Evolutionary conservation across 2,329 filamentous ascomycete genomes (phyloP).

Genomic region (Hymenoscyphus infarciens): DNA sequence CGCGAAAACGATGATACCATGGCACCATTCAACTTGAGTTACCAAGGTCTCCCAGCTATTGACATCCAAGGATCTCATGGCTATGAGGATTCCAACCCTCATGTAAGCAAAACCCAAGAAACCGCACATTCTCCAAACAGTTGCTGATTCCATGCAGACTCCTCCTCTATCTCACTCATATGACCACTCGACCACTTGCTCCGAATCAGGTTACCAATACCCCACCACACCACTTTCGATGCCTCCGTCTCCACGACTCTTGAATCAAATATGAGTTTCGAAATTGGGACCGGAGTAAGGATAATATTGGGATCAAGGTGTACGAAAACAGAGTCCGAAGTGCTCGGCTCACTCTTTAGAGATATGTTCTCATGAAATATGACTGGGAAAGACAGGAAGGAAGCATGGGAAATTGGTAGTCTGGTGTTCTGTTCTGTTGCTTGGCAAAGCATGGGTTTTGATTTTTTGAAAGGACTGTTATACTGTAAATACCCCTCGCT

Average conservation of each 20-base stretch:
- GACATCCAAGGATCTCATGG: slow-evolving; percentile 57
- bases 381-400: slow-evolving; percentile 18
- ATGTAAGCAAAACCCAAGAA: slow-evolving; percentile 60
- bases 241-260: slow-evolving; percentile 61
- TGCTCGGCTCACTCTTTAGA: slow-evolving; percentile 35
- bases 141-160: slow-evolving; percentile 50
- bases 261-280: slow-evolving; percentile 32
- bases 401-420: slow-evolving; percentile 25
- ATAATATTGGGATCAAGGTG: slow-evolving; percentile 15
- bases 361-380: slow-evolving; percentile 22
- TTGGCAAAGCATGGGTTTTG: slow-evolving; percentile 10
- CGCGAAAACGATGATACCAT: slow-evolving; percentile 60
- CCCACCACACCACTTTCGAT: slow-evolving; percentile 71
- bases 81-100: slow-evolving; percentile 66
- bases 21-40: slow-evolving; percentile 61
- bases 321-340: slow-evolving; percentile 33
- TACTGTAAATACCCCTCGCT: slow-evolving; percentile 29
- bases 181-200: slow-evolving; percentile 62
- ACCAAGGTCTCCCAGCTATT: slow-evolving; percentile 58
- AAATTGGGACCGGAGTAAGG: slow-evolving; percentile 12
- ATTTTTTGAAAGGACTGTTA: slow-evolving; percentile 3
- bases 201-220: slow-evolving; percentile 58
- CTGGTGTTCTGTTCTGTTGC: slow-evolving; percentile 23
- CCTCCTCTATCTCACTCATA: slow-evolving; percentile 73
- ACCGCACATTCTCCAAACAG: slow-evolving; percentile 11